These are phyloP conservation scores for Urochloa ruziziensis DNA, from an alignment of 176 grass and related monocot genomes.

Conservation along the genomic window DNA sequence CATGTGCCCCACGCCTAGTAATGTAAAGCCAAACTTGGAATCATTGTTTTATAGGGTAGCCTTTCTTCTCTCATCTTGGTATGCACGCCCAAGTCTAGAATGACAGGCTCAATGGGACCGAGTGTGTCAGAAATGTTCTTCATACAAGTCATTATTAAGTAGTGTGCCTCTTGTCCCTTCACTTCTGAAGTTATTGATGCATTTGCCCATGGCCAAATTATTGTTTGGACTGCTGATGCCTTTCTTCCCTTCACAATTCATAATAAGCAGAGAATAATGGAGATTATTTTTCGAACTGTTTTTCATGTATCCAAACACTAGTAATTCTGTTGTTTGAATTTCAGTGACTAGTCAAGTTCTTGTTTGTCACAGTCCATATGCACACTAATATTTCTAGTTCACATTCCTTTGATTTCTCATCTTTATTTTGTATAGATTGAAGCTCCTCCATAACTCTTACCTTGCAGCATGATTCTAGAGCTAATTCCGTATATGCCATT, in stretches of 20 bases:
- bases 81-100: no score
- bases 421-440: neutral
- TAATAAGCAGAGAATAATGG: neutral
- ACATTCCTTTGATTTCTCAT: neutral
- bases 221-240: neutral
- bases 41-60: no score
- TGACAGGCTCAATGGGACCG: no score
- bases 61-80: no score
- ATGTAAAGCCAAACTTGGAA: no score
- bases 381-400: neutral
- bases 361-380: neutral
- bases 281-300: neutral
- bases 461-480: conserved; percentile 2
- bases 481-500: no score
- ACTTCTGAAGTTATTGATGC: conserved; percentile 1
- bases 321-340: conserved; percentile 4
- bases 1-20: no score
- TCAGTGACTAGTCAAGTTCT: neutral
- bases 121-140: no score
- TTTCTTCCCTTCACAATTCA: neutral
- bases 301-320: conserved; percentile 4
- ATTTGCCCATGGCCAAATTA: neutral
- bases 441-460: neutral
- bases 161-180: neutral
- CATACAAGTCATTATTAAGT: conserved; percentile 1